These are phyloP conservation scores for Eucalyptus pumila DNA, from an alignment of 345 rosid species.

Conservation along the genomic window DNA sequence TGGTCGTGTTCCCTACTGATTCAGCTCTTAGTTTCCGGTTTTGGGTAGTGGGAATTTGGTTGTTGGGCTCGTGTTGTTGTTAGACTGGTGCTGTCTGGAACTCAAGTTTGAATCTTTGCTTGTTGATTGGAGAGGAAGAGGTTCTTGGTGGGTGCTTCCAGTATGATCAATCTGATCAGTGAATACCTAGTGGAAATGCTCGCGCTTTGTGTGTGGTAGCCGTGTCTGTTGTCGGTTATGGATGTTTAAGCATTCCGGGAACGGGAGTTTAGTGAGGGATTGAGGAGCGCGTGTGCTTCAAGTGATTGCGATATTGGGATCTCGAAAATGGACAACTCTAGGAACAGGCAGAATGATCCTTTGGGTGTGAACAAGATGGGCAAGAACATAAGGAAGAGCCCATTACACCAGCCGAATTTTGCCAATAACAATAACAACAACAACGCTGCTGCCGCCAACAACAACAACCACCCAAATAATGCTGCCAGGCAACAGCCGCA, in stretches of 20 bases:
- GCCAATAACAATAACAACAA: constrained; percentile 8
- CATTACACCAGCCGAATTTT: constrained; percentile 67
- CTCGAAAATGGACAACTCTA: constrained; percentile 56
- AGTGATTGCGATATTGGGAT: neutral
- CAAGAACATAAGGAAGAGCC: constrained; percentile 78
- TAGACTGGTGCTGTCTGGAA: neutral
- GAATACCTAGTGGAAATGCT: neutral
- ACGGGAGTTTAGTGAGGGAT: neutral
- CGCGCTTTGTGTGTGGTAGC: neutral
- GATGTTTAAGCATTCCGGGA: neutral
- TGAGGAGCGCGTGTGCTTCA: neutral
- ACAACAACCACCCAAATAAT: neutral
- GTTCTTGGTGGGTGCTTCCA: neutral
- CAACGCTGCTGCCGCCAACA: neutral
- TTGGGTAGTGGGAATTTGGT: neutral
- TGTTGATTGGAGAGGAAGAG: neutral
- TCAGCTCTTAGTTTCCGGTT: neutral
- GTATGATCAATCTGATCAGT: neutral
- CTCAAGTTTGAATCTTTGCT: neutral
- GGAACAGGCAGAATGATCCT: constrained; percentile 56
- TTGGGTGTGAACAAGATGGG: constrained; percentile 86
- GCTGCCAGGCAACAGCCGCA: constrained; percentile 64
- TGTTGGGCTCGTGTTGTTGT: neutral
- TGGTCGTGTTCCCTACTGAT: neutral
- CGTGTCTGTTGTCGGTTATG: neutral